Conservation (phyloP, 805 yeast species). For the Candida arabinofermentans region DNA sequence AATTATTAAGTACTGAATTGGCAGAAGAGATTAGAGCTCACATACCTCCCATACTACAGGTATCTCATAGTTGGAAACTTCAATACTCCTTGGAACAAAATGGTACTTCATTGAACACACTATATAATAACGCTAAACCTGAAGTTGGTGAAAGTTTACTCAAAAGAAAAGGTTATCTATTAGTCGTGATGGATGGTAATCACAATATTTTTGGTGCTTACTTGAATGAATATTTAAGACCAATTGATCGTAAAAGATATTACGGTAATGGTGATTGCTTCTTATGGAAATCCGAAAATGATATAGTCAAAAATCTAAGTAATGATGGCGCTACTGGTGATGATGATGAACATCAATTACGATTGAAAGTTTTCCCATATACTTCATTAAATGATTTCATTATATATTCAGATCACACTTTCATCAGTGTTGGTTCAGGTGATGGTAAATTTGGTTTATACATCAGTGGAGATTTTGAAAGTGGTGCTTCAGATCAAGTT, state of each 20-base stretch:
- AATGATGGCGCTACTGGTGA: too few relatives aligned
- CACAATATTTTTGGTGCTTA: slow-evolving; percentile 75
- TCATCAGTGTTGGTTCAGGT: slow-evolving; percentile 85
- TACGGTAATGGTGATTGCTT: slow-evolving; percentile 96
- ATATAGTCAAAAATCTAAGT: slow-evolving; percentile 30
- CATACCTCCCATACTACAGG: slow-evolving; percentile 75
- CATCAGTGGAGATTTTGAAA: slow-evolving; percentile 68
- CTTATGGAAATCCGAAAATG: slow-evolving; percentile 70
- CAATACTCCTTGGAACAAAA: slow-evolving; percentile 86
- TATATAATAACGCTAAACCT: slow-evolving; percentile 57
- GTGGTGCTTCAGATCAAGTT: slow-evolving; percentile 76
- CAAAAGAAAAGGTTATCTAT: slow-evolving; percentile 57
- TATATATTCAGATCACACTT: slow-evolving; percentile 73
- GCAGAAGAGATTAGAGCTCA: slow-evolving; percentile 72
- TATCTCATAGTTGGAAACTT: slow-evolving; percentile 73
- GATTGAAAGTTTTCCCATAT: slow-evolving; percentile 79
- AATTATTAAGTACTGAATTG: slow-evolving; percentile 50
- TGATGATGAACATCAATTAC: slow-evolving; percentile 30
- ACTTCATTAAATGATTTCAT: slow-evolving; percentile 86
- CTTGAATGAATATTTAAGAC: slow-evolving; percentile 66
- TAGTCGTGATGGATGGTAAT: slow-evolving; percentile 63
- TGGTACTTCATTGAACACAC: slow-evolving; percentile 80
- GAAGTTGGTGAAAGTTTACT: slow-evolving; percentile 32
- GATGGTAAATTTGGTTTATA: slow-evolving; percentile 91
- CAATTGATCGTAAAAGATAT: slow-evolving; percentile 68